phyloP scores from a whole-genome alignment of 352 stramenopile genomes.

The Globisporangium recalcitrans region DNA sequence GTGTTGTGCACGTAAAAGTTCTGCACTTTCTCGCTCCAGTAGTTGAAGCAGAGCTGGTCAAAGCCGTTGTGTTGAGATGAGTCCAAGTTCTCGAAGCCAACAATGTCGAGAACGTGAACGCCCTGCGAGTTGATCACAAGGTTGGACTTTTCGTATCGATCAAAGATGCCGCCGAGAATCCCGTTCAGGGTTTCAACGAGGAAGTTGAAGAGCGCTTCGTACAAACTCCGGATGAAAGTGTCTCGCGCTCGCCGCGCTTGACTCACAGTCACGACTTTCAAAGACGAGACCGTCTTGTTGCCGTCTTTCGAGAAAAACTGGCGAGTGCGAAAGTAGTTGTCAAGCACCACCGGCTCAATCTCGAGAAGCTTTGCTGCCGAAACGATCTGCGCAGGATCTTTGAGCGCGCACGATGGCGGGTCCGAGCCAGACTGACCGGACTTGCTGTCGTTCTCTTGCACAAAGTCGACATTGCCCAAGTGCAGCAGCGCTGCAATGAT shows the following conservation, averaged over 20 bases:
- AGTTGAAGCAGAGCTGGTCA: slow-evolving; percentile 79
- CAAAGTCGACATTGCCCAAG: slow-evolving; percentile 76
- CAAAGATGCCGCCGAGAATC: slow-evolving; percentile 77
- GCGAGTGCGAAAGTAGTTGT: slow-evolving; percentile 84
- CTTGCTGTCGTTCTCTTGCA: slow-evolving; percentile 38
- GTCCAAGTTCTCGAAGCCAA: slow-evolving; percentile 66
- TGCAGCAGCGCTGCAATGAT: slow-evolving; percentile 72
- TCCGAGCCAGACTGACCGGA: slow-evolving; percentile 17
- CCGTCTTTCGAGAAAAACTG: slow-evolving; percentile 76
- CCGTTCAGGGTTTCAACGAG: slow-evolving; percentile 77
- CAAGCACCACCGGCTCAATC: slow-evolving; percentile 71
- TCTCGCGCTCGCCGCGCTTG: slow-evolving; percentile 66
- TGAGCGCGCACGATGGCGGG: slow-evolving; percentile 51
- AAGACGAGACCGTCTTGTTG: slow-evolving; percentile 68
- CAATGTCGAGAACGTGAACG: slow-evolving; percentile 78
- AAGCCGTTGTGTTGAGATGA: slow-evolving; percentile 54
- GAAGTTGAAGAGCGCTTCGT: slow-evolving; percentile 75
- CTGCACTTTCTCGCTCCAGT: slow-evolving; percentile 83
- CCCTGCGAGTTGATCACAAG: slow-evolving; percentile 76
- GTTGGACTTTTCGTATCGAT: slow-evolving; percentile 81
- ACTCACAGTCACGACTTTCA: slow-evolving; percentile 77
- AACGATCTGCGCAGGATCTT: slow-evolving; percentile 61
- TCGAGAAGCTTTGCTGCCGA: slow-evolving; percentile 65
- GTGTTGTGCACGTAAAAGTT: slow-evolving; percentile 80
- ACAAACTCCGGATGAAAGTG: slow-evolving; percentile 76